Conservation (phyloP, 108 stramenopile genomes). For the Schizochytrium sp. region DNA sequence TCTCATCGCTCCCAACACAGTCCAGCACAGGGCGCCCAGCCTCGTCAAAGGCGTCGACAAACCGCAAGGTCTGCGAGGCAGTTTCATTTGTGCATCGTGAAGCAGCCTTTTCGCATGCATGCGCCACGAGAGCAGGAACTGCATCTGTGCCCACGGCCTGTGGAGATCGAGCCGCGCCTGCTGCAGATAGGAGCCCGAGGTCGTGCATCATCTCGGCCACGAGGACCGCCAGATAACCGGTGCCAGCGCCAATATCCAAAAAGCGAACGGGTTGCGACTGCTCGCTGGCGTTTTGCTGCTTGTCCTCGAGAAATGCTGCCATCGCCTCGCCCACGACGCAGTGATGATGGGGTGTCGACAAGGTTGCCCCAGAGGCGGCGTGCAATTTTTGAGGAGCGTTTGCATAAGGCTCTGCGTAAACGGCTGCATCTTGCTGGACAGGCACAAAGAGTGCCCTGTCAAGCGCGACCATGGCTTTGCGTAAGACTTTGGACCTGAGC, state of each 20-base stretch:
- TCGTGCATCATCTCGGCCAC: not conserved
- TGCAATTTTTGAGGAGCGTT: not conserved
- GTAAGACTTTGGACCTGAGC: not conserved
- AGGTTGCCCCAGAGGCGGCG: not conserved
- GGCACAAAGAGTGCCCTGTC: conserved; percentile 1
- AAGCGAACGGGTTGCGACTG: not conserved
- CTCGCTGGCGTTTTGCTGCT: not conserved
- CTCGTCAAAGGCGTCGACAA: not conserved
- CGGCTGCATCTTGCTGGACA: conserved; percentile 2
- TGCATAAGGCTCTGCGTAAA: conserved; percentile 1
- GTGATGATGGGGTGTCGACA: not conserved
- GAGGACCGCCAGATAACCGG: not conserved
- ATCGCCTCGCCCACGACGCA: not conserved
- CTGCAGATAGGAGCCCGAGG: not conserved
- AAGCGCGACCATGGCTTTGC: not conserved
- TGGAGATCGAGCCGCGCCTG: not conserved
- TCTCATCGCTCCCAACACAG: not conserved
- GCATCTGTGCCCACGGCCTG: not conserved
- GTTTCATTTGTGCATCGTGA: not conserved
- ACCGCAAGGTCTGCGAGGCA: not conserved
- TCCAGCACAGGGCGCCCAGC: not conserved
- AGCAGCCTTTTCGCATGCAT: not conserved
- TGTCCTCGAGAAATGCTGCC: not conserved
- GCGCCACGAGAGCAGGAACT: not conserved
- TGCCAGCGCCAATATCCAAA: not conserved